Percentiles rank a stretch among this genome's conserved stretches.
These are phyloP conservation scores for Xylaria palmicola DNA, from an alignment of 495 filamentous ascomycete genomes.

Conservation along the genomic window DNA sequence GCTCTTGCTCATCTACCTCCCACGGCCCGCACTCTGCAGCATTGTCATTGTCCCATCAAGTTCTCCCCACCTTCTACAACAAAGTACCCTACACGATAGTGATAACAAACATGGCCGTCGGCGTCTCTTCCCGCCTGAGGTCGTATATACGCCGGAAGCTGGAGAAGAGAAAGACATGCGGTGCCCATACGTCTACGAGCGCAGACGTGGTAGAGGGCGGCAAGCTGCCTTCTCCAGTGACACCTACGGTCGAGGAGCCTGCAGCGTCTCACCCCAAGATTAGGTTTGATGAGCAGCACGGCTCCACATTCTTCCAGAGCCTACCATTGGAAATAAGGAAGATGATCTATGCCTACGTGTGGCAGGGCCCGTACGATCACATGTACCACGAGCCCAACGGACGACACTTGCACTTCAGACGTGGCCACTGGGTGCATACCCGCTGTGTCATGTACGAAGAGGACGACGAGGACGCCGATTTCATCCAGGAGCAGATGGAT, in stretches of 20 bases:
- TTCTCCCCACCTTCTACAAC: neutral
- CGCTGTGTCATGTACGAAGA: slow-evolving; percentile 32
- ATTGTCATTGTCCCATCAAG: neutral
- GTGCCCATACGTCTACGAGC: slow-evolving; percentile 4
- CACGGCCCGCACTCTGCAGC: neutral
- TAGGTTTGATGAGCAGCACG: slow-evolving; percentile 16
- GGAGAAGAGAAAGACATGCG: slow-evolving; percentile 21
- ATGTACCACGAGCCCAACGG: slow-evolving; percentile 25
- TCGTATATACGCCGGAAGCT: slow-evolving; percentile 23
- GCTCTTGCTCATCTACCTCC: neutral
- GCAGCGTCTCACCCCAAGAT: neutral
- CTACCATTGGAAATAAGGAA: slow-evolving; percentile 32
- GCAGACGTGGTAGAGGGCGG: slow-evolving; percentile 10
- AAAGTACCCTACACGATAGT: neutral
- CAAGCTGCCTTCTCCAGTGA: neutral
- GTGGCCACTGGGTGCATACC: slow-evolving; percentile 30
- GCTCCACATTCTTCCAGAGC: slow-evolving; percentile 26
- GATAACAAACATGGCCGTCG: slow-evolving; percentile 20
- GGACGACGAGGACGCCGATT: slow-evolving; percentile 28
- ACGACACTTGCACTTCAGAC: slow-evolving; percentile 29
- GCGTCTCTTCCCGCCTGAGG: slow-evolving; percentile 22
- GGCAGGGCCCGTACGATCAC: slow-evolving; percentile 23
- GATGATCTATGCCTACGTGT: slow-evolving; percentile 34
- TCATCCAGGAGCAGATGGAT: slow-evolving; percentile 33
- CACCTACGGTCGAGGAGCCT: neutral